phyloP scores from a whole-genome alignment of 2,329 filamentous ascomycete species.

The Zalaria obscura region DNA sequence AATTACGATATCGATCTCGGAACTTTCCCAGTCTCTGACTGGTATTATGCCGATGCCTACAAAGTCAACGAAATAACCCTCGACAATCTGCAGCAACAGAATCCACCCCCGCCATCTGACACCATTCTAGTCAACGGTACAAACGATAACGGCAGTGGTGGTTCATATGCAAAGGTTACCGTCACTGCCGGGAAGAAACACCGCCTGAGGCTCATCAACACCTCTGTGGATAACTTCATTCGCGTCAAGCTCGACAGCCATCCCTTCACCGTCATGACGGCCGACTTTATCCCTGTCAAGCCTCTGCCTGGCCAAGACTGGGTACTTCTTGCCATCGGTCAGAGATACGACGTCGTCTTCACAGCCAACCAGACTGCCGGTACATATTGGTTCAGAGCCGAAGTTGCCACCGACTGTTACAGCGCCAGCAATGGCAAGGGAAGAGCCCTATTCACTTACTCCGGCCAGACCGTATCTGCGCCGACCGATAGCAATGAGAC shows the following conservation, averaged over 20 bases:
- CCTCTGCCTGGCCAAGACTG: conserved; percentile 11
- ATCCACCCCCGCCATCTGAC: conserved; percentile 25
- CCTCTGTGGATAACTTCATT: conserved; percentile 29
- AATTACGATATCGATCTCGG: conserved; percentile 25
- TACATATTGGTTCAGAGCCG: conserved; percentile 32
- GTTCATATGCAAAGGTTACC: conserved; percentile 11
- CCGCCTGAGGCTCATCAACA: conserved; percentile 31
- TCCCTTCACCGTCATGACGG: conserved; percentile 19
- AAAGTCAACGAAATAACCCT: conserved; percentile 15
- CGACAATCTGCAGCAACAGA: conserved; percentile 14
- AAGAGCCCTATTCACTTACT: conserved; percentile 23
- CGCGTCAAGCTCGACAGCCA: conserved; percentile 21
- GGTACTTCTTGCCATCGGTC: conserved; percentile 26
- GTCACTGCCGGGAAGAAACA: conserved; percentile 25
- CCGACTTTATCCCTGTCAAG: conserved; percentile 22
- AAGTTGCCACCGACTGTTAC: conserved; percentile 21
- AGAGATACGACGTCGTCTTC: conserved; percentile 34
- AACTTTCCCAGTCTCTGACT: conserved; percentile 15
- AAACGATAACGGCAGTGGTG: conserved; percentile 20
- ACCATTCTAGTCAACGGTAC: conserved; percentile 28
- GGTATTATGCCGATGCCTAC: conserved; percentile 15
- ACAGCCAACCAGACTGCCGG: conserved; percentile 27
- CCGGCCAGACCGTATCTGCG: conserved; percentile 8
- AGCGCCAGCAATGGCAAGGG: conserved; percentile 18
- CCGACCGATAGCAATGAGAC: conserved; percentile 10